phyloP scores from a whole-genome alignment of 805 yeast species.

The Lachancea waltii region DNA sequence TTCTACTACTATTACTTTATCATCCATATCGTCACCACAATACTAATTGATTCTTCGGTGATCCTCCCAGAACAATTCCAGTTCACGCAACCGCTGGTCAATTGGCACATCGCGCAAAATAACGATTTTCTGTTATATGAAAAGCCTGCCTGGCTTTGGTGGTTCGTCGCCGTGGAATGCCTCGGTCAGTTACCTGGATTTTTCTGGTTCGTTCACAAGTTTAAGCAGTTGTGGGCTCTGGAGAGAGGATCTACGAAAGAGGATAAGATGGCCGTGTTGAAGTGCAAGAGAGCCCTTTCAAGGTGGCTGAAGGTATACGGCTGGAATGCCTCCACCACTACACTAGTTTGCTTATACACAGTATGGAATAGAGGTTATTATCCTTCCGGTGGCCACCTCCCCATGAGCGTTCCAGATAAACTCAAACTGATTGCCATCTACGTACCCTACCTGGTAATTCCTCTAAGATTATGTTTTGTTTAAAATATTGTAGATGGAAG shows the following conservation, averaged over 20 bases:
- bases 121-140: constrained; percentile 61
- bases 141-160: constrained; percentile 65
- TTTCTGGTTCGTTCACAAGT: constrained; percentile 29
- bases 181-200: constrained; percentile 78
- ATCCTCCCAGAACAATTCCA: constrained; percentile 50
- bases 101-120: constrained; percentile 56
- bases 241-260: constrained; percentile 7
- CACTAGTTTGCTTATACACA: constrained; percentile 62
- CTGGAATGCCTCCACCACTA: constrained; percentile 75
- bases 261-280: constrained; percentile 8
- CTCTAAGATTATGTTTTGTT: constrained; percentile 19
- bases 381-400: constrained; percentile 14
- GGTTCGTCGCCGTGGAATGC: constrained; percentile 68
- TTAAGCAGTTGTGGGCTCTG: constrained; percentile 9
- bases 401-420: constrained; percentile 16
- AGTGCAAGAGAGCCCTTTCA: constrained; percentile 11
- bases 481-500: too few species aligned
- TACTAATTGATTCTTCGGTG: constrained; percentile 67
- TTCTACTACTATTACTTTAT: constrained; percentile 9
- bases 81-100: constrained; percentile 44
- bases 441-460: constrained; percentile 29
- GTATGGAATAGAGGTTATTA: constrained; percentile 31
- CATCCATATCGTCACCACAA: constrained; percentile 58
- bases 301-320: constrained; percentile 58
- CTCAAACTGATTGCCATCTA: constrained; percentile 23